Conservation (phyloP, 495 filamentous ascomycete genomes). For the Thozetella sp. region DNA sequence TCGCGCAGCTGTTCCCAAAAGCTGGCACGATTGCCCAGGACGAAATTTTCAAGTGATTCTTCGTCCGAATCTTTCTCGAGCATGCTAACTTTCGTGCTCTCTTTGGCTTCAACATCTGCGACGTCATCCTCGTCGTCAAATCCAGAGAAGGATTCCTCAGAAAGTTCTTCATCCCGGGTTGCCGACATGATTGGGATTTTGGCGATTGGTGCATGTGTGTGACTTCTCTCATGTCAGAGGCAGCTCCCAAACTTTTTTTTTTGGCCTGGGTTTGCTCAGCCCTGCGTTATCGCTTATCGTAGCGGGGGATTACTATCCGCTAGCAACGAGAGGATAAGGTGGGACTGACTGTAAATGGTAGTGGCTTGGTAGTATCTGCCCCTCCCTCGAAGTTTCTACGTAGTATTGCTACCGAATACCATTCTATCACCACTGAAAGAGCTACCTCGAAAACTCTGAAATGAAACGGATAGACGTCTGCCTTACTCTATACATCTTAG, state of each 20-base stretch:
- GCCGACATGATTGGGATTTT: slow-evolving; percentile 1
- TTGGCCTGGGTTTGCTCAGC: neutral
- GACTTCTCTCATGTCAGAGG: neutral
- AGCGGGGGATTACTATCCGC: too few relatives aligned
- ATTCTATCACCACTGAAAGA: too few relatives aligned
- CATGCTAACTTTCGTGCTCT: slow-evolving; percentile 20
- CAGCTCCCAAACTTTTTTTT: slow-evolving; percentile 2
- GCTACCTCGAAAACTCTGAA: too few relatives aligned
- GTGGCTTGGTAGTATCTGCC: too few relatives aligned
- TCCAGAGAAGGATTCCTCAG: slow-evolving; percentile 25
- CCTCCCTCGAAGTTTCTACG: too few relatives aligned
- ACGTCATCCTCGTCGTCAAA: slow-evolving; percentile 33
- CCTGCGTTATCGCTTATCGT: slow-evolving; percentile 1
- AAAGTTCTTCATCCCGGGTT: neutral
- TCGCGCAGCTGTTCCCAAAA: slow-evolving; percentile 69
- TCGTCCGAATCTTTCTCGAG: slow-evolving; percentile 78
- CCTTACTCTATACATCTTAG: too few relatives aligned
- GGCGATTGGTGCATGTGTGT: neutral
- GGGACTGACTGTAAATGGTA: too few relatives aligned
- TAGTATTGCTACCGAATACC: too few relatives aligned
- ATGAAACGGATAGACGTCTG: too few relatives aligned
- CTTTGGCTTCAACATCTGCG: slow-evolving; percentile 25
- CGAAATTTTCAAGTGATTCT: slow-evolving; percentile 78
- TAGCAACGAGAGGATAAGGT: too few relatives aligned
- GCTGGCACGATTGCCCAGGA: slow-evolving; percentile 82